These are phyloP conservation scores for Gossypium longicalyx DNA, from an alignment of 345 rosid genomes.

Conservation along the genomic window DNA sequence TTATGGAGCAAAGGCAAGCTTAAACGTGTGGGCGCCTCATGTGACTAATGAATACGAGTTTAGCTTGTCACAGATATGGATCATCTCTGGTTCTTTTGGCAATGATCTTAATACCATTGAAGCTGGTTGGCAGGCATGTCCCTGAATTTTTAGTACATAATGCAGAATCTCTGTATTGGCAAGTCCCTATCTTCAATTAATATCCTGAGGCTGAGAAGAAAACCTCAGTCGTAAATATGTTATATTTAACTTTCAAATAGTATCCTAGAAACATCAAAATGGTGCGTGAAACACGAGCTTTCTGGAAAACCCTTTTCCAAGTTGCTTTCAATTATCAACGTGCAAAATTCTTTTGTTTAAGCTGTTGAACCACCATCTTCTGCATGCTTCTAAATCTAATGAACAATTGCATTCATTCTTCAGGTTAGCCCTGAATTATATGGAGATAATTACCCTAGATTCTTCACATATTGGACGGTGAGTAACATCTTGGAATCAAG, in stretches of 20 bases:
- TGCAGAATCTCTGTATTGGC: neutral
- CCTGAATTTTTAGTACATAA: neutral
- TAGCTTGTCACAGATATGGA: slow-evolving; percentile 90
- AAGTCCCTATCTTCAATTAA: neutral
- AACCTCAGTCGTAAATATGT: neutral
- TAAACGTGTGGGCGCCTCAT: slow-evolving; percentile 86
- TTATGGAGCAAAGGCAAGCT: slow-evolving; percentile 89
- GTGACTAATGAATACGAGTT: slow-evolving; percentile 77
- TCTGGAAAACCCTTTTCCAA: neutral
- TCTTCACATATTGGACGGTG: slow-evolving; percentile 97
- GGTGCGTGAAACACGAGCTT: neutral
- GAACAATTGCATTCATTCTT: slow-evolving; percentile 8
- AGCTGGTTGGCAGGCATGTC: slow-evolving; percentile 96
- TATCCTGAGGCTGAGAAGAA: neutral
- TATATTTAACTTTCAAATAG: neutral
- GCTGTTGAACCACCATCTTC: neutral
- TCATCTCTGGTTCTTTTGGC: slow-evolving; percentile 90
- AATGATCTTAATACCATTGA: slow-evolving; percentile 91
- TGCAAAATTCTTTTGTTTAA: neutral
- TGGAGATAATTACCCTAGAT: slow-evolving; percentile 89
- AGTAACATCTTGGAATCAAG: slow-evolving; percentile 20
- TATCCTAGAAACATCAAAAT: neutral
- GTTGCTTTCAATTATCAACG: neutral
- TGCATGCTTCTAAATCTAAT: neutral
- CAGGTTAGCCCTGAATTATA: slow-evolving; percentile 98